A percentile compares a stretch with the other conserved stretches of the same genome.
Evolutionary conservation across 2,329 filamentous ascomycete species (phyloP).

Genomic region (Aureobasidium namibiae): DNA sequence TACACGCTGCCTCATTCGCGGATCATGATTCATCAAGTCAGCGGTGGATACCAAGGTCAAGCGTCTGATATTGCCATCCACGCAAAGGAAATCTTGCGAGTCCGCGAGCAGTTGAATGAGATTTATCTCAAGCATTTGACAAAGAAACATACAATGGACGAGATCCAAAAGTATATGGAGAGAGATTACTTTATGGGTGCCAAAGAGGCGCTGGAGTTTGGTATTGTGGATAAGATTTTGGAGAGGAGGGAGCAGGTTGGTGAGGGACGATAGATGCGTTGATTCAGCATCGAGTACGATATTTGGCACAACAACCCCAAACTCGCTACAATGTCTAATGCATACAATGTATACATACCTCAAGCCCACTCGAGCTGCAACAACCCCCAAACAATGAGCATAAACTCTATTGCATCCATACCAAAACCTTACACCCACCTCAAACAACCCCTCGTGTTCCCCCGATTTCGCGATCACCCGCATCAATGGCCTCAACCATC

Average conservation of each 20-base stretch:
- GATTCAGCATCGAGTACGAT: background rate
- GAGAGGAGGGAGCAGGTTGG: constrained; percentile 43
- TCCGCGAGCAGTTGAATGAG: constrained; percentile 76
- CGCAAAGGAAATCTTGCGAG: constrained; percentile 87
- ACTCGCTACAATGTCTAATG: too few species aligned
- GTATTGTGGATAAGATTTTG: constrained; percentile 86
- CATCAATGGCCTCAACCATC: too few species aligned
- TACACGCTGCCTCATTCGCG: constrained; percentile 88
- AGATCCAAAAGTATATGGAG: constrained; percentile 94
- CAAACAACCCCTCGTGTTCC: too few species aligned
- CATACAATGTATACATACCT: too few species aligned
- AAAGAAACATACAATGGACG: constrained; percentile 60
- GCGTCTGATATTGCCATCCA: constrained; percentile 87
- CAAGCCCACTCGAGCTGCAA: too few species aligned
- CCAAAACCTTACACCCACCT: too few species aligned
- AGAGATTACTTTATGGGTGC: constrained; percentile 90
- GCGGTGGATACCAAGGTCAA: constrained; percentile 62
- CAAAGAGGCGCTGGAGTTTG: constrained; percentile 78
- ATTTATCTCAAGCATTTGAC: constrained; percentile 87
- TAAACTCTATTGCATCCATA: too few species aligned
- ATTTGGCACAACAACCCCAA: too few species aligned
- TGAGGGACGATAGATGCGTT: background rate
- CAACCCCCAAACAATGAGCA: too few species aligned
- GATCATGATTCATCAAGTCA: constrained; percentile 96
- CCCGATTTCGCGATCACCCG: too few species aligned